phyloP scores from a whole-genome alignment of 1,284 basidiomycete genomes.

The Clitocybe nebularis region DNA sequence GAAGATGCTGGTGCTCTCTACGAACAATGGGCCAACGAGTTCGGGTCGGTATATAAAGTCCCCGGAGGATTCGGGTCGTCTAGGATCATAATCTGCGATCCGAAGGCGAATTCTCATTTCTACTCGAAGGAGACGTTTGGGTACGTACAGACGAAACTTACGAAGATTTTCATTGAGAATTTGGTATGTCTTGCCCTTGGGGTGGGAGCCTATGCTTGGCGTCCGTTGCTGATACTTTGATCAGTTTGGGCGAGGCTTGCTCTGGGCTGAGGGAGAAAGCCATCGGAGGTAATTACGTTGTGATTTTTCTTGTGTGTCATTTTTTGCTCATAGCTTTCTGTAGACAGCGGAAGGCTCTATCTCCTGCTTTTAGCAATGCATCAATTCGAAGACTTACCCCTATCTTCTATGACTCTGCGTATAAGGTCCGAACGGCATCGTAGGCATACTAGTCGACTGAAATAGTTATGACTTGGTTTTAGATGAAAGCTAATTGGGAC shows the following conservation, averaged over 20 bases:
- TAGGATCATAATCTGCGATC: constrained; percentile 46
- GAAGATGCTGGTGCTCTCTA: constrained; percentile 29
- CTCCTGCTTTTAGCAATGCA: constrained; percentile 33
- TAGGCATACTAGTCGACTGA: too few species aligned
- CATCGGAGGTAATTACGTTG: constrained; percentile 34
- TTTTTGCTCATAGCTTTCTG: background rate
- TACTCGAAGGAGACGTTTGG: constrained; percentile 45
- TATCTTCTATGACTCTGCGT: constrained; percentile 31
- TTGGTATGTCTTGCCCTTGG: constrained; percentile 26
- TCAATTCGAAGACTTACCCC: constrained; percentile 30
- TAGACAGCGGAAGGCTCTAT: constrained; percentile 32
- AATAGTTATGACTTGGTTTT: too few species aligned
- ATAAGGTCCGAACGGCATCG: constrained; percentile 41
- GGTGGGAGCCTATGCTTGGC: background rate
- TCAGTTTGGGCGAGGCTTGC: constrained; percentile 46
- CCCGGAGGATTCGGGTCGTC: constrained; percentile 36
- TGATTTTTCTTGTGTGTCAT: constrained; percentile 3
- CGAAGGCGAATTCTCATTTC: constrained; percentile 51
- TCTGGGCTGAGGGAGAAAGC: constrained; percentile 50
- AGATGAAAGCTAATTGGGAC: too few species aligned
- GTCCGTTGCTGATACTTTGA: background rate
- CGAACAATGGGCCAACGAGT: constrained; percentile 41
- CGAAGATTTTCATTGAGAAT: constrained; percentile 35
- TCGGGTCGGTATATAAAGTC: constrained; percentile 44
- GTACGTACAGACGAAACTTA: constrained; percentile 38